Percentiles rank a stretch among this genome's conserved stretches.
Evolutionary conservation across 495 filamentous ascomycete genomes (phyloP).

Genomic region (Neurospora tetraspora): DNA sequence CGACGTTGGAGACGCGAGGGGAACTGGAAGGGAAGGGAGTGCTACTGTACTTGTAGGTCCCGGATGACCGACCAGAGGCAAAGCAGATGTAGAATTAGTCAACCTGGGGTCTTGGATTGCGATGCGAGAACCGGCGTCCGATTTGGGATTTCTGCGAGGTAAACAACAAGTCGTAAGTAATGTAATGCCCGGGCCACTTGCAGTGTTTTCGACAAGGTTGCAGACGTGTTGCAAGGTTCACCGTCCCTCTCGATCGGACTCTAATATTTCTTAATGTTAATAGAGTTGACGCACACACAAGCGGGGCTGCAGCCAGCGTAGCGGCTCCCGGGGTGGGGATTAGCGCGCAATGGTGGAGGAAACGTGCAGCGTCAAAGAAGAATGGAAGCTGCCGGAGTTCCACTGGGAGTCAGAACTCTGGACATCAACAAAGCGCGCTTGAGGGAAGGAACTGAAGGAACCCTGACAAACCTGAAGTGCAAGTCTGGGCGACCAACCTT

Average conservation of each 20-base stretch:
- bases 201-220: background rate
- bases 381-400: background rate
- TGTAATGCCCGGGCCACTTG: background rate
- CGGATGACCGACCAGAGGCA: background rate
- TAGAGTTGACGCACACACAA: background rate
- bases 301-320: background rate
- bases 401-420: background rate
- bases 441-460: background rate
- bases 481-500: too few relatives aligned
- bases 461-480: background rate
- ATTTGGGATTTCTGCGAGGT: background rate
- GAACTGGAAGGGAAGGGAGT: background rate
- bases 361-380: background rate
- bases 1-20: background rate
- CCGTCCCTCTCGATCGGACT: background rate
- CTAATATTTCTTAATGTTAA: background rate
- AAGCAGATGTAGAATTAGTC: background rate
- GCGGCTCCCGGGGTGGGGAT: background rate
- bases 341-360: background rate
- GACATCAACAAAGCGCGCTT: background rate
- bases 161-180: background rate
- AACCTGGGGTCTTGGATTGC: background rate
- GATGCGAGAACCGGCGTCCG: background rate
- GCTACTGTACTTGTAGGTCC: background rate
- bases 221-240: background rate